Conservation (phyloP, 2,329 filamentous ascomycete species). For the Chaetomiaceae sp. region DNA sequence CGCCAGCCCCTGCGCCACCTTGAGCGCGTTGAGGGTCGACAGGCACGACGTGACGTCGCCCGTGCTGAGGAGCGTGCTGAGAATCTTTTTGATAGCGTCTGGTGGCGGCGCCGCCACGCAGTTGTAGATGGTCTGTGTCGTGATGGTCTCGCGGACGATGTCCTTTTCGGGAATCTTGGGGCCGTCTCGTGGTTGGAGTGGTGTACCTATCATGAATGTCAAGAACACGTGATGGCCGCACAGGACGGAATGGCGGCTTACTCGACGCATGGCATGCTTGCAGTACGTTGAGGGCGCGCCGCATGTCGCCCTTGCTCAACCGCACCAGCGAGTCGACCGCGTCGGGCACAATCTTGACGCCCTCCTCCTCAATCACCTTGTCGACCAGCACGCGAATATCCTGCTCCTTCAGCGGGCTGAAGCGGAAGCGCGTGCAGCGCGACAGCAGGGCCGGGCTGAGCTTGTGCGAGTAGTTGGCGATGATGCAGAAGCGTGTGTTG, state of each 20-base stretch:
- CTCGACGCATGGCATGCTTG: slow-evolving; percentile 96
- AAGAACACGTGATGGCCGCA: no score
- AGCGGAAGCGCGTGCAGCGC: slow-evolving; percentile 88
- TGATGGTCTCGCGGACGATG: slow-evolving; percentile 68
- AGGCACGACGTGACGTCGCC: slow-evolving; percentile 86
- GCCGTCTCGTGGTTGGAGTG: slow-evolving; percentile 54
- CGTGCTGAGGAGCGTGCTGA: slow-evolving; percentile 75
- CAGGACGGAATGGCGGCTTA: slow-evolving; percentile 34
- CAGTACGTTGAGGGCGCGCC: slow-evolving; percentile 85
- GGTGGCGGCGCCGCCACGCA: slow-evolving; percentile 95
- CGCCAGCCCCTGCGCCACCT: slow-evolving; percentile 77
- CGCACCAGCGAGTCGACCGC: slow-evolving; percentile 78
- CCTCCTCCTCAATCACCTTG: slow-evolving; percentile 81
- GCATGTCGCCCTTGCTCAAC: slow-evolving; percentile 93
- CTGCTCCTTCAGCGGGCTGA: slow-evolving; percentile 82
- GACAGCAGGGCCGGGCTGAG: slow-evolving; percentile 88
- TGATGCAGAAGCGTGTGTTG: slow-evolving; percentile 96
- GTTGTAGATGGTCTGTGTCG: slow-evolving; percentile 92
- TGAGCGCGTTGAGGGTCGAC: slow-evolving; percentile 80
- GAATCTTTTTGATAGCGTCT: slow-evolving; percentile 76
- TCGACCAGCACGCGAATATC: slow-evolving; percentile 85
- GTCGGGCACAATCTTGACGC: slow-evolving; percentile 72
- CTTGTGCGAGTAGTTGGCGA: slow-evolving; percentile 98
- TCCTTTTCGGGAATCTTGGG: slow-evolving; percentile 56
- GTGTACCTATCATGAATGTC: slow-evolving; percentile 50